These are phyloP conservation scores for Solanum acaule DNA, from an alignment of 257 asterid species.

Conservation along the genomic window DNA sequence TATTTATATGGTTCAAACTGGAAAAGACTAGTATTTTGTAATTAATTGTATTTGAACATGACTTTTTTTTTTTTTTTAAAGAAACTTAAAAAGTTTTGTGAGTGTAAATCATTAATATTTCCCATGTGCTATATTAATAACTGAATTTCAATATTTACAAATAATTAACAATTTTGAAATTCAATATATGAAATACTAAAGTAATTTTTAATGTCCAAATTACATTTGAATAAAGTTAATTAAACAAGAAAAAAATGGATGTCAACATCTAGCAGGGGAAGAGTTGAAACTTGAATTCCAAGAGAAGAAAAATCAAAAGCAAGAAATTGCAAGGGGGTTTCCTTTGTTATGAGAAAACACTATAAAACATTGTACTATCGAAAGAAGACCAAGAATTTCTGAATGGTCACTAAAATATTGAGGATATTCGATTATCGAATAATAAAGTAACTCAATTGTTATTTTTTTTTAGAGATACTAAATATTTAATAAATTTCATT, in stretches of 20 bases:
- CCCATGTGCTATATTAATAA: background rate
- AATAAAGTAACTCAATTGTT: background rate
- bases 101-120: background rate
- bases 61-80: too few species aligned
- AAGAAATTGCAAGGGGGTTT: background rate
- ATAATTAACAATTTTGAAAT: background rate
- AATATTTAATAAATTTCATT: too few species aligned
- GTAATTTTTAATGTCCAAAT: background rate
- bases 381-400: background rate
- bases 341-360: too few species aligned
- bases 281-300: background rate
- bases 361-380: too few species aligned
- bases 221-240: background rate
- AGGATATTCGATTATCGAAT: background rate
- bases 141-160: background rate
- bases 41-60: too few species aligned
- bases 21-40: too few species aligned
- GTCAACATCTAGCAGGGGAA: background rate
- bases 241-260: background rate
- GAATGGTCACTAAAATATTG: background rate
- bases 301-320: background rate
- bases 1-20: too few species aligned
- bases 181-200: background rate
- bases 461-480: too few species aligned
- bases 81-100: background rate